Conservation (phyloP, 2,329 filamentous ascomycete genomes). For the Aspergillus sp. region DNA sequence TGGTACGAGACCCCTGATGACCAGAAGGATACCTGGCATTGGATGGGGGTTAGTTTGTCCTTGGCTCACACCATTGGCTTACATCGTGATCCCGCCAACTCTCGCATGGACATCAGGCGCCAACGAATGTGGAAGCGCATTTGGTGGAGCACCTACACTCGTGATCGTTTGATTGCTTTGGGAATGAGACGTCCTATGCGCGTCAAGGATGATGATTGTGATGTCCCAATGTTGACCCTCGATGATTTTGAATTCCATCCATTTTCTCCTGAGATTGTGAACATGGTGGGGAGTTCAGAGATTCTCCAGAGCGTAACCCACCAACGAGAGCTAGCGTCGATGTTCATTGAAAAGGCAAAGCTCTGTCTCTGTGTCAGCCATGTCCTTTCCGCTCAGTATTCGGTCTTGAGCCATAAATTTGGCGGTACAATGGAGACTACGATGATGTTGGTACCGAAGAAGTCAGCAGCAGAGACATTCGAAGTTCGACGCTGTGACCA, state of each 20-base stretch:
- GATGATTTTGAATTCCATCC: slow-evolving; percentile 78
- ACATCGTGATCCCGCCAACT: slow-evolving; percentile 79
- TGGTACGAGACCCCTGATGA: slow-evolving; percentile 98
- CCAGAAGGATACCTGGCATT: slow-evolving; percentile 97
- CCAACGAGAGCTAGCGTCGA: slow-evolving; percentile 75
- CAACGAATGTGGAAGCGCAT: slow-evolving; percentile 90
- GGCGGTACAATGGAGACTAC: slow-evolving; percentile 69
- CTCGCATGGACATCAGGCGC: slow-evolving; percentile 70
- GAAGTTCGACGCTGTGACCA: slow-evolving; percentile 77
- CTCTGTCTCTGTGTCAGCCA: slow-evolving; percentile 86
- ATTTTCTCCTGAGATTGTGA: slow-evolving; percentile 66
- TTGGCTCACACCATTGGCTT: slow-evolving; percentile 90
- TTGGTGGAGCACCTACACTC: slow-evolving; percentile 98
- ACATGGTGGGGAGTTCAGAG: slow-evolving; percentile 69
- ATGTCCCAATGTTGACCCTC: slow-evolving; percentile 84
- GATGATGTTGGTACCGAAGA: slow-evolving; percentile 91
- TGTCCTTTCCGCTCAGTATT: slow-evolving; percentile 88
- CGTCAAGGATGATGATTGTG: slow-evolving; percentile 90
- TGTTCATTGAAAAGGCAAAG: slow-evolving; percentile 91
- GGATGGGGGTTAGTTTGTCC: slow-evolving; percentile 95
- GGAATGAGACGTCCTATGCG: slow-evolving; percentile 91
- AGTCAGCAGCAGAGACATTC: slow-evolving; percentile 76
- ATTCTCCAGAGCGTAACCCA: slow-evolving; percentile 68
- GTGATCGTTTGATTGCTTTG: slow-evolving; percentile 85
- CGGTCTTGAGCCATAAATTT: slow-evolving; percentile 80